Evolutionary conservation across 2,329 filamentous ascomycete species (phyloP).

Genomic region (Coniella vitis): DNA sequence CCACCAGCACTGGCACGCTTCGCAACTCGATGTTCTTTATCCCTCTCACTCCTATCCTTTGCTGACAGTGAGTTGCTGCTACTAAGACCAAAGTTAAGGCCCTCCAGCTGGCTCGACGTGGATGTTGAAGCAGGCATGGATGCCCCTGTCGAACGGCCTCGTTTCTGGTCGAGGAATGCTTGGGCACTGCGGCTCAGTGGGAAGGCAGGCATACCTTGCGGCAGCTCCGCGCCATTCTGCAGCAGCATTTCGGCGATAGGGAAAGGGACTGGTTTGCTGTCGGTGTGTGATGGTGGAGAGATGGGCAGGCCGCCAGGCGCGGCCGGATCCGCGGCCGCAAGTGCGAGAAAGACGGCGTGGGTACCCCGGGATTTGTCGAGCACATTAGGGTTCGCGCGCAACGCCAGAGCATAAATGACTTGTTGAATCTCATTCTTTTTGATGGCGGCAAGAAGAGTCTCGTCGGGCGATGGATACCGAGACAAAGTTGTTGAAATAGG

Average conservation of each 20-base stretch:
- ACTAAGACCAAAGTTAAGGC: slow-evolving; percentile 52
- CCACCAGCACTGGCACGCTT: slow-evolving; percentile 76
- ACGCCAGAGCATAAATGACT: slow-evolving; percentile 82
- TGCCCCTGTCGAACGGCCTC: slow-evolving; percentile 36
- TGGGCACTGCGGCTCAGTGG: slow-evolving; percentile 75
- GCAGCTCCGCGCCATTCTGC: slow-evolving; percentile 90
- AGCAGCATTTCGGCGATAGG: slow-evolving; percentile 84
- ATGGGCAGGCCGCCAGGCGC: slow-evolving; percentile 51
- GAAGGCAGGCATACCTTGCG: slow-evolving; percentile 67
- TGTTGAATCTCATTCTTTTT: slow-evolving; percentile 95
- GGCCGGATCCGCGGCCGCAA: slow-evolving; percentile 88
- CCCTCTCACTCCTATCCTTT: slow-evolving; percentile 47
- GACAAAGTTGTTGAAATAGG: slow-evolving; percentile 69
- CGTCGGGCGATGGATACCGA: slow-evolving; percentile 71
- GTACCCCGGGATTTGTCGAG: slow-evolving; percentile 81
- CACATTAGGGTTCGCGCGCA: slow-evolving; percentile 81
- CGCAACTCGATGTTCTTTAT: slow-evolving; percentile 63
- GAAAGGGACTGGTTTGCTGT: slow-evolving; percentile 60
- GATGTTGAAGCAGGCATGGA: slow-evolving; percentile 15
- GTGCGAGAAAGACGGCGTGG: slow-evolving; percentile 81
- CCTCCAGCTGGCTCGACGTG: slow-evolving; percentile 41
- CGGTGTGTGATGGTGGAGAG: slow-evolving; percentile 33
- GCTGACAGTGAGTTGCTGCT: slow-evolving; percentile 25
- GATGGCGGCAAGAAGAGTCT: slow-evolving; percentile 83
- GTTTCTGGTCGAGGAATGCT: slow-evolving; percentile 77